Base-by-base conservation (phyloP, 352 stramenopile genomes). In the Elongisporangium senticosum region DNA sequence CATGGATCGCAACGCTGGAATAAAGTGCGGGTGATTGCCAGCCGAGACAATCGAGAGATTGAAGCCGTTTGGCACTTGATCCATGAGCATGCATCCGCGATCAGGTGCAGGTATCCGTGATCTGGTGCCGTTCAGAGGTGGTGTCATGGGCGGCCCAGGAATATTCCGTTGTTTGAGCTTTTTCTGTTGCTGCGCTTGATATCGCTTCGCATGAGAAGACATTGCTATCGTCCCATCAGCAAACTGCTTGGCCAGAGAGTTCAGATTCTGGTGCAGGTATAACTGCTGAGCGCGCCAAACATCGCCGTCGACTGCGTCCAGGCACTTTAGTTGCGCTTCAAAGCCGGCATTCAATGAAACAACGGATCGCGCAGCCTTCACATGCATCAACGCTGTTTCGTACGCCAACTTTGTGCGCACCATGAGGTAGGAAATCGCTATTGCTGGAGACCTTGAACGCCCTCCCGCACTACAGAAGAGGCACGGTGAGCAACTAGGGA, bases 351-450 rank as follows among this genome's bases (percentile, higher is more conserved):
- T 96, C 10, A 95, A 63, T 51, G 68, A 75, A 13, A 90, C 70
- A 10, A 96, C 76, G 7, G 86, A 77, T 1, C 89, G 83, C 3
- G 77, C 52, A 11, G 64, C 52, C 43, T 76, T 80, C 55, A 97
- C 68, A 14, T 87, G 75, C 0, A 61, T 59, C 20, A 67, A 59
- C 15, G 86, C 72, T 4, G 72, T 50, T 23, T 85, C 71, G 56
- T 79, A 94, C 1, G 65, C 67, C 23, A 89, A 56, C 19, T 78
- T 63, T 50, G 86, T 63, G 20, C 72, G 86, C 24, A 74, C 79
- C 79, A 96, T 96, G 28, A 96, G 62, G 56, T 89, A 95, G 3
- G 86, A 83, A 50, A 87, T 79, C 7, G 72, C 73, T 4, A 96
- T 74, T 0, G 86, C 89, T 26, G 89, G 87, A 20, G 86, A 96